Conservation (phyloP, 129 eudicot species). For the Flaveria sonorensis region DNA sequence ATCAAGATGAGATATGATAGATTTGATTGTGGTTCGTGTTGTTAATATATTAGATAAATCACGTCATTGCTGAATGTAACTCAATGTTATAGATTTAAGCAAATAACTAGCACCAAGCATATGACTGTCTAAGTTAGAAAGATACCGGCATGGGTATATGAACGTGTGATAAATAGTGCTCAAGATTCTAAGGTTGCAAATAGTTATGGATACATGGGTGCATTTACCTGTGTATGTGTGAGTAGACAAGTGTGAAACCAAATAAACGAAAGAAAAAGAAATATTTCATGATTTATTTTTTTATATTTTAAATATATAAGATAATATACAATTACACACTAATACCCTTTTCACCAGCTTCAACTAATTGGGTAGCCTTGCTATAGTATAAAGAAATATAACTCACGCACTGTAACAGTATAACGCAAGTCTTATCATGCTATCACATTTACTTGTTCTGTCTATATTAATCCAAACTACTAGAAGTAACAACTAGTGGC, state of each 20-base stretch:
- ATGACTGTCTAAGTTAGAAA: not conserved
- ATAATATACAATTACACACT: not conserved
- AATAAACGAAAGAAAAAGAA: not conserved
- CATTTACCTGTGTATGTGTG: not conserved
- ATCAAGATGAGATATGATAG: slow-evolving; percentile 4
- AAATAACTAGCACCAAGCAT: not conserved
- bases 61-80: not conserved
- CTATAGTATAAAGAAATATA: not conserved
- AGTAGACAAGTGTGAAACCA: slow-evolving; percentile 6
- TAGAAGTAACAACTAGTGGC: not conserved
- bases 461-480: not conserved
- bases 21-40: slow-evolving; percentile 12
- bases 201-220: not conserved
- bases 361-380: not conserved
- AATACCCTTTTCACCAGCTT: not conserved
- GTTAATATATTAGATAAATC: slow-evolving; percentile 10
- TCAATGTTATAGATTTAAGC: slow-evolving; percentile 9
- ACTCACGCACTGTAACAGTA: not conserved
- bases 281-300: not conserved
- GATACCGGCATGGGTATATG: not conserved
- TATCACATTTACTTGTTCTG: slow-evolving; percentile 3
- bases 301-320: not conserved
- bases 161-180: not conserved
- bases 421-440: not conserved
- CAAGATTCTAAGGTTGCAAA: not conserved